Evolutionary conservation across 2,329 filamentous ascomycete genomes (phyloP), one percentile per base, ranked within the genome.

Genomic region (Penicillium frequentans): DNA sequence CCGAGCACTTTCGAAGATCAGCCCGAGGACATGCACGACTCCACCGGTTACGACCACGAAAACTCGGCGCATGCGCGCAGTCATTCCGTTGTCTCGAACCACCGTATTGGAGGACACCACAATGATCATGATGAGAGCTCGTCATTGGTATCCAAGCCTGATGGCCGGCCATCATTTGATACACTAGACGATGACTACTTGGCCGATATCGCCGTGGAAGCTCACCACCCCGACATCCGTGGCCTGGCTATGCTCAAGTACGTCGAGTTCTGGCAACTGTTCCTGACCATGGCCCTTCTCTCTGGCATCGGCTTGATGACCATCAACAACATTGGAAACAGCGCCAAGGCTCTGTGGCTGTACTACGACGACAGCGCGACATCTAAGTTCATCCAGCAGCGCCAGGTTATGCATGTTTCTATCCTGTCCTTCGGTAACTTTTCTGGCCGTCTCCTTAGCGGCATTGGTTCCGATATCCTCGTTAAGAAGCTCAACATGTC

Each of bases 281-380:
- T 96, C 74, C 75, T 84, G 56, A 86, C 96, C 64, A 90, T 99
- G 84, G 92, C 88, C 39, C 84, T 97, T n/a, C 80, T 98, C 60
- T 91, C 92, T 5, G 95, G 95, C 52, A 90, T 97, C 66, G 95
- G 95, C 11, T 79, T 99, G 63, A 99, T 99, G 95, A 98, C 93
- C 0, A 99, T 99, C 77, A 99, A 99, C 78, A 99, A 99, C 68
- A 96, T 98, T 69, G 95, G 95, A 44, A 96, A 96, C 70, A 86
- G 93, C 66, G 88, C 82, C 57, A 90, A 91, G 70, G 91, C 92
- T 3, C 82, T 99, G 1, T 98, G 95, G 95, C 88, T 86, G 59
- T 85, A 91, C 68, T 96, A 89, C 70, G 91, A 97, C 68, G 82
- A 87, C 61, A 86, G 84, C 1, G 87, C 89, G 2, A 82, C 83